phyloP scores from a whole-genome alignment of 192 early-diverging fungal genomes.

The Spizellomyces sp. region DNA sequence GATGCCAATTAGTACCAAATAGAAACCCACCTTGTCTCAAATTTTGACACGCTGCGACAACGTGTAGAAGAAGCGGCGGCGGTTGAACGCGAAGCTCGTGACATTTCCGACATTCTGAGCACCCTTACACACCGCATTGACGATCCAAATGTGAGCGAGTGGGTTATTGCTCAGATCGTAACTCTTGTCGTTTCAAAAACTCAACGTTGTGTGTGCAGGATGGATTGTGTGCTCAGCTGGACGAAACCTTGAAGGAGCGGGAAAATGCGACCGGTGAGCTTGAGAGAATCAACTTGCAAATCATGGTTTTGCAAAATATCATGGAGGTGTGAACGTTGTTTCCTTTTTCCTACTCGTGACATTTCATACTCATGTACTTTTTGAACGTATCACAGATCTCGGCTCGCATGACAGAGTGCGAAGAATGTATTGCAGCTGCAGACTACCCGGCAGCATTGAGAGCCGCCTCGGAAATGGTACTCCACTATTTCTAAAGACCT shows the following conservation, averaged over 20 bases:
- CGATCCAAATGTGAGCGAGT: constrained; percentile 15
- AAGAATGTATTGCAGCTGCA: neutral
- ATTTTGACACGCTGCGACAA: constrained; percentile 10
- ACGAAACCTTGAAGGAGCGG: constrained; percentile 10
- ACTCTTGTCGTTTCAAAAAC: neutral
- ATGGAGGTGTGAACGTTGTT: constrained; percentile 3
- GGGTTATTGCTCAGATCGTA: neutral
- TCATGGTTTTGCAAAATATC: neutral
- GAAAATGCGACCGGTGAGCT: constrained; percentile 10
- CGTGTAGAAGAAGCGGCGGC: neutral
- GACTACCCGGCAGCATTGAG: constrained; percentile 1
- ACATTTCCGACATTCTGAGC: neutral
- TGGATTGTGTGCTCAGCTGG: constrained; percentile 13
- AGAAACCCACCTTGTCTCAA: constrained; percentile 12
- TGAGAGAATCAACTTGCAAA: constrained; percentile 1
- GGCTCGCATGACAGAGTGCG: constrained; percentile 3
- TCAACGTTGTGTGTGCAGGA: constrained; percentile 1
- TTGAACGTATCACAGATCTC: neutral
- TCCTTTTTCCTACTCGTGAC: neutral
- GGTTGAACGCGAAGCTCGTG: constrained; percentile 4
- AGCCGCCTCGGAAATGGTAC: constrained; percentile 2
- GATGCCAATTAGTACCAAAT: constrained; percentile 25
- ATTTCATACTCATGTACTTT: neutral
- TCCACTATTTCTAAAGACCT: neutral
- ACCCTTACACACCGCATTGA: constrained; percentile 3